These are phyloP conservation scores for Scopulariopsis brevicaulis DNA, from an alignment of 2,329 filamentous ascomycete genomes.

Conservation along the genomic window DNA sequence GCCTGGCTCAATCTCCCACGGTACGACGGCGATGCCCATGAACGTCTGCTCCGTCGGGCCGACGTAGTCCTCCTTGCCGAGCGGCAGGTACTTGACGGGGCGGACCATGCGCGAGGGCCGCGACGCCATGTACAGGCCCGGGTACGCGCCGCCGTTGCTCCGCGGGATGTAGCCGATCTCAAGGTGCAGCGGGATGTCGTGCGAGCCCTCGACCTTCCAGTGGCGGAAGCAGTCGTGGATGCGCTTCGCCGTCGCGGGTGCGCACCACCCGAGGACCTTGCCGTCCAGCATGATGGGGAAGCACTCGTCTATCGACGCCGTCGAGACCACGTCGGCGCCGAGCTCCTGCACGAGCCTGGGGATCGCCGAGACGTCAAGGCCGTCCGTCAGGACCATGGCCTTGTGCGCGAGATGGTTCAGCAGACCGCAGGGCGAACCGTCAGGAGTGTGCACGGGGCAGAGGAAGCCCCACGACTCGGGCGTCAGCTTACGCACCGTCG, in stretches of 20 bases:
- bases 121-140: conserved; percentile 89
- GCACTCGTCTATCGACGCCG: conserved; percentile 70
- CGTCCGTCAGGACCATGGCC: conserved; percentile 73
- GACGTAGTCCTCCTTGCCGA: conserved; percentile 78
- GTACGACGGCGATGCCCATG: conserved; percentile 94
- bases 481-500: conserved; percentile 86
- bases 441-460: conserved; percentile 93
- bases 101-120: conserved; percentile 77
- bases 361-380: conserved; percentile 63
- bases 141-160: conserved; percentile 87
- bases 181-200: conserved; percentile 69
- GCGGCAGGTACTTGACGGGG: conserved; percentile 82
- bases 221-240: conserved; percentile 82
- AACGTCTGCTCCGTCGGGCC: conserved; percentile 94
- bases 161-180: conserved; percentile 88
- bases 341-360: conserved; percentile 66
- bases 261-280: conserved; percentile 80
- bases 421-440: conserved; percentile 88
- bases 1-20: conserved; percentile 76
- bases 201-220: conserved; percentile 87
- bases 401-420: conserved; percentile 94
- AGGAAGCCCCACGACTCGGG: conserved; percentile 98
- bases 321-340: conserved; percentile 65
- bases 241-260: conserved; percentile 67
- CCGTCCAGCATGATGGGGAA: conserved; percentile 88